Evolutionary conservation across 768 basidiomycete species (phyloP).

Genomic region (Suillus americanus): DNA sequence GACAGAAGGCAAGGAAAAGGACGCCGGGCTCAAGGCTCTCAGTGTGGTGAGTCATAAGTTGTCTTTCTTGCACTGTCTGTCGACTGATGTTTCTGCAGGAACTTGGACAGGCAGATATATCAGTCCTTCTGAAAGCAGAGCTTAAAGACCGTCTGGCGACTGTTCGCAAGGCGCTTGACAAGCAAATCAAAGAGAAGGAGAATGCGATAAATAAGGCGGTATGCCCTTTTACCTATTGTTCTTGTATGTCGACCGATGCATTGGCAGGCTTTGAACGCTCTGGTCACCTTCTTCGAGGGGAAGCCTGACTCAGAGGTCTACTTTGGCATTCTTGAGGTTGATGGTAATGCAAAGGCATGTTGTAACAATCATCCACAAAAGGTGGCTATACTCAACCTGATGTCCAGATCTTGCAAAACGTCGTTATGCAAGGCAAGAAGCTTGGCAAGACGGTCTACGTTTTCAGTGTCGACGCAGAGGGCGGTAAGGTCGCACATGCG

Average conservation of each 20-base stretch:
- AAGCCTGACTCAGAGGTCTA: constrained; percentile 71
- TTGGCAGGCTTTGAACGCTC: constrained; percentile 63
- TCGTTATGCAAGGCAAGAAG: constrained; percentile 78
- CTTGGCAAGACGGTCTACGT: constrained; percentile 85
- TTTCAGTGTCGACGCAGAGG: constrained; percentile 72
- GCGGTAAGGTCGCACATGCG: constrained; percentile 80
- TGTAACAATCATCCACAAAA: neutral
- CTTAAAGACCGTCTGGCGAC: constrained; percentile 71
- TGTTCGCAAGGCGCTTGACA: constrained; percentile 82
- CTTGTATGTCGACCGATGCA: neutral
- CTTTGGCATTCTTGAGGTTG: constrained; percentile 69
- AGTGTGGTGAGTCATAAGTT: constrained; percentile 55
- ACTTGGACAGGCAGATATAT: constrained; percentile 87
- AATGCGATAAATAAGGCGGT: constrained; percentile 77
- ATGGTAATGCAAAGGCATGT: constrained; percentile 82
- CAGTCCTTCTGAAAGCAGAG: constrained; percentile 76
- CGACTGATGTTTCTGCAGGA: constrained; percentile 50
- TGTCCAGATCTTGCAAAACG: constrained; percentile 68
- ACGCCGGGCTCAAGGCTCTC: constrained; percentile 81
- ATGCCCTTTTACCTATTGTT: constrained; percentile 15
- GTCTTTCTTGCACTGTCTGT: neutral
- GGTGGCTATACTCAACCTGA: constrained; percentile 4
- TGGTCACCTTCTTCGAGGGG: constrained; percentile 74
- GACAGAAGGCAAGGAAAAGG: constrained; percentile 76
- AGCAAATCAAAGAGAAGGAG: constrained; percentile 81